phyloP scores from a whole-genome alignment of 257 asterid species.

The Coffea canephora region DNA sequence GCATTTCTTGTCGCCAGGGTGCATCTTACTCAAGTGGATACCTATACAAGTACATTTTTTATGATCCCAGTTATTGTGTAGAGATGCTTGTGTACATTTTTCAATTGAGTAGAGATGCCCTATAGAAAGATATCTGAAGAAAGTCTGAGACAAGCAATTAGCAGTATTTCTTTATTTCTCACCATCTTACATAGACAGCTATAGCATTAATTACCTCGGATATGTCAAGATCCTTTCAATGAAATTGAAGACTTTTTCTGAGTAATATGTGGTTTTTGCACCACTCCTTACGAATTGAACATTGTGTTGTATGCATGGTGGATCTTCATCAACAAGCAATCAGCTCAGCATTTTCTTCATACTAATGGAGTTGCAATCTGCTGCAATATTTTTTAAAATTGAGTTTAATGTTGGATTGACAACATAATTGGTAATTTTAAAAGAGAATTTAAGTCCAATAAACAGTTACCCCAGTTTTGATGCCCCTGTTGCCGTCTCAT shows the following conservation, averaged over 20 bases:
- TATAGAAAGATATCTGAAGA: slow-evolving; percentile 6
- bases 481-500: slow-evolving; percentile 30
- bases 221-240: slow-evolving; percentile 7
- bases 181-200: slow-evolving; percentile 14
- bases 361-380: slow-evolving; percentile 23
- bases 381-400: slow-evolving; percentile 4
- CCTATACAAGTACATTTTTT: neutral
- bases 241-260: slow-evolving; percentile 16
- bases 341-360: slow-evolving; percentile 8
- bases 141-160: slow-evolving; percentile 19
- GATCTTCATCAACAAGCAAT: slow-evolving; percentile 18
- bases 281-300: slow-evolving; percentile 20
- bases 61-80: slow-evolving; percentile 1
- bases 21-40: neutral
- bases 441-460: neutral
- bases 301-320: slow-evolving; percentile 12
- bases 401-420: neutral
- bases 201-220: slow-evolving; percentile 26
- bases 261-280: slow-evolving; percentile 12
- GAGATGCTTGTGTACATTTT: neutral
- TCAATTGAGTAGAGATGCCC: neutral
- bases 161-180: slow-evolving; percentile 25
- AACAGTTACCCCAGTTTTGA: slow-evolving; percentile 48
- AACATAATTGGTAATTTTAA: neutral
- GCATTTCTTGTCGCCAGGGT: neutral